A percentile compares a stretch with the other conserved stretches of the same genome.
These are phyloP conservation scores for Barnettozyma populi DNA, from an alignment of 805 yeast species.

Conservation along the genomic window DNA sequence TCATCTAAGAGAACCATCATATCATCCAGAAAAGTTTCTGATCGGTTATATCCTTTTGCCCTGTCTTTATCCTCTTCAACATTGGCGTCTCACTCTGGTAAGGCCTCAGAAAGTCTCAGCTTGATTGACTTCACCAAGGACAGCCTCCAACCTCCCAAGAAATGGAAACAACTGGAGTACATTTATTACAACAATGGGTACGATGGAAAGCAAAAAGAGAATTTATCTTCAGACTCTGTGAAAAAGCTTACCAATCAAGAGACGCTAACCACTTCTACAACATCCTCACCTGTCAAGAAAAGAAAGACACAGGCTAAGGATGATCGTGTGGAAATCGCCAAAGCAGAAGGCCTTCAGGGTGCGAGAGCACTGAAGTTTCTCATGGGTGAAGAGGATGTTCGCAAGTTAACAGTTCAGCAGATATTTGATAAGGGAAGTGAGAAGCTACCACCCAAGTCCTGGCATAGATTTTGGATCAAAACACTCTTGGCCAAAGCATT, in stretches of 20 bases:
- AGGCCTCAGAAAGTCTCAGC: conserved; percentile 33
- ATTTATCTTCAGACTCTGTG: conserved; percentile 9
- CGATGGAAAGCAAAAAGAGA: neutral
- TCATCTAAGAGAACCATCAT: conserved; percentile 21
- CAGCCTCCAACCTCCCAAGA: conserved; percentile 42
- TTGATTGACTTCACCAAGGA: conserved; percentile 42
- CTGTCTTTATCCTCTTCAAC: conserved; percentile 46
- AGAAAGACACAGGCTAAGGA: conserved; percentile 14
- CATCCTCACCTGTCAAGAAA: conserved; percentile 20
- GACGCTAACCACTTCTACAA: neutral
- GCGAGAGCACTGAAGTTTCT: conserved; percentile 45
- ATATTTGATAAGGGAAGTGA: conserved; percentile 56
- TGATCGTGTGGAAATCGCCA: conserved; percentile 6
- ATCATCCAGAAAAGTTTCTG: conserved; percentile 22
- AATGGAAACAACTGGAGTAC: conserved; percentile 52
- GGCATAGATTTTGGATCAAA: conserved; percentile 57
- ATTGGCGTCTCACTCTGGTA: conserved; percentile 28
- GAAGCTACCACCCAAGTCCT: conserved; percentile 53
- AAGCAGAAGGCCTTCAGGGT: conserved; percentile 10
- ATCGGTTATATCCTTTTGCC: conserved; percentile 40
- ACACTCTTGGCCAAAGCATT: conserved; percentile 71
- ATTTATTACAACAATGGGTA: conserved; percentile 35
- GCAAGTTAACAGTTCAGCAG: conserved; percentile 50
- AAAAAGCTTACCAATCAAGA: conserved; percentile 12
- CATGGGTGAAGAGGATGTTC: conserved; percentile 52